Evolutionary conservation across 1,284 basidiomycete genomes (phyloP).

Genomic region (Tilletia walkeri): DNA sequence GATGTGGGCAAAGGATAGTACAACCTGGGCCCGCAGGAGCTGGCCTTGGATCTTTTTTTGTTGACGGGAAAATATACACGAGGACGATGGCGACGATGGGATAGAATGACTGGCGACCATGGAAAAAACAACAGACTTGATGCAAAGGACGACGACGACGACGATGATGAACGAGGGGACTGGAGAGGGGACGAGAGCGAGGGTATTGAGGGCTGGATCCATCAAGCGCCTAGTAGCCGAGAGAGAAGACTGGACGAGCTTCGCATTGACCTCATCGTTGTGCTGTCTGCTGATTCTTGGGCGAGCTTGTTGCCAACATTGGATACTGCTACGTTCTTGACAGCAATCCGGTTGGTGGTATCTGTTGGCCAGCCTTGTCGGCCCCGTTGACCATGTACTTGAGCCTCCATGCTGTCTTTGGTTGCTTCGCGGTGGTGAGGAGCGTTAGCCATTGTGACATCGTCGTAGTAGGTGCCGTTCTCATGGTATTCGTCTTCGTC

Average conservation of each 20-base stretch:
- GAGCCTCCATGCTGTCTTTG: constrained; percentile 23
- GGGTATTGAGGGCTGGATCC: not conserved
- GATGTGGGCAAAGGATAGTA: no score
- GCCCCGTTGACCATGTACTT: not conserved
- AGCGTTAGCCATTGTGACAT: constrained; percentile 30
- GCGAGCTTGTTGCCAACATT: constrained; percentile 35
- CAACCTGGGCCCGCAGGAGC: no score
- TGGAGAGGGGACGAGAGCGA: not conserved
- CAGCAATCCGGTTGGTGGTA: constrained; percentile 29
- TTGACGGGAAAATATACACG: not conserved
- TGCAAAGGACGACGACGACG: not conserved
- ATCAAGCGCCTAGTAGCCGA: constrained; percentile 38
- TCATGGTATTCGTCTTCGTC: constrained; percentile 40
- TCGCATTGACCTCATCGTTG: constrained; percentile 38
- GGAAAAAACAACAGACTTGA: not conserved
- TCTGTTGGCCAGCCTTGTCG: constrained; percentile 3
- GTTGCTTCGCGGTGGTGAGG: constrained; percentile 19
- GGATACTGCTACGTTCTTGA: constrained; percentile 25
- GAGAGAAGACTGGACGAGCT: constrained; percentile 44
- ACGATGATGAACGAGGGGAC: not conserved
- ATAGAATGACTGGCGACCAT: not conserved
- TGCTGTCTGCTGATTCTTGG: constrained; percentile 38
- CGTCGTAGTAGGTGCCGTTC: constrained; percentile 38
- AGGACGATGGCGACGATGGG: constrained; percentile 11
- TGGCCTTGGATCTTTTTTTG: no score